Evolutionary conservation across 2,329 filamentous ascomycete species (phyloP).

Genomic region (Neurospora crassa): DNA sequence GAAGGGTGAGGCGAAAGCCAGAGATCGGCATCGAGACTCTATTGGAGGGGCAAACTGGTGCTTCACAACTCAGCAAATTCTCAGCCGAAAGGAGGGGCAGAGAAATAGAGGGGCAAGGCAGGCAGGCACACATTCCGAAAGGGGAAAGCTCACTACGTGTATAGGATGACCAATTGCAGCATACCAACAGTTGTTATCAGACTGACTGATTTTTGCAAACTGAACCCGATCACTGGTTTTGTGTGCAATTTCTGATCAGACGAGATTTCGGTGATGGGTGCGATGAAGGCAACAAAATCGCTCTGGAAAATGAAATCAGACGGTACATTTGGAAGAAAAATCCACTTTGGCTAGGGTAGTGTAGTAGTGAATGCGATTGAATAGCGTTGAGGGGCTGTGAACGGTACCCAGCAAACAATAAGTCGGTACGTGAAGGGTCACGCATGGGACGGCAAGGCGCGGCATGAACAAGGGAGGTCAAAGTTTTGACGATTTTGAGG

Average conservation of each 20-base stretch:
- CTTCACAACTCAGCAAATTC: neutral
- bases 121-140: neutral
- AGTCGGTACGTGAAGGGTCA: conserved; percentile 8
- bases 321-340: neutral
- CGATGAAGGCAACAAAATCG: neutral
- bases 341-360: neutral
- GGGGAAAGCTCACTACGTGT: neutral
- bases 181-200: neutral
- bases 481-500: conserved; percentile 12
- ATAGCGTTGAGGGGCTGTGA: neutral
- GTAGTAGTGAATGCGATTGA: neutral
- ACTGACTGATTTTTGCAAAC: neutral
- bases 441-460: conserved; percentile 13
- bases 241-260: neutral
- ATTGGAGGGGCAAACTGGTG: neutral
- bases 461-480: conserved; percentile 8
- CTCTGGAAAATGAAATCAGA: neutral
- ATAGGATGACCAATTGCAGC: neutral
- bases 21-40: neutral
- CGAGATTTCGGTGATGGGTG: neutral
- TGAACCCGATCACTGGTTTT: neutral
- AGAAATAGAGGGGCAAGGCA: neutral
- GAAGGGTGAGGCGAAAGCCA: neutral
- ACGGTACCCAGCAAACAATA: neutral
- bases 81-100: neutral